phyloP scores from a whole-genome alignment of 352 stramenopile species.

The Globisporangium cederbergense region DNA sequence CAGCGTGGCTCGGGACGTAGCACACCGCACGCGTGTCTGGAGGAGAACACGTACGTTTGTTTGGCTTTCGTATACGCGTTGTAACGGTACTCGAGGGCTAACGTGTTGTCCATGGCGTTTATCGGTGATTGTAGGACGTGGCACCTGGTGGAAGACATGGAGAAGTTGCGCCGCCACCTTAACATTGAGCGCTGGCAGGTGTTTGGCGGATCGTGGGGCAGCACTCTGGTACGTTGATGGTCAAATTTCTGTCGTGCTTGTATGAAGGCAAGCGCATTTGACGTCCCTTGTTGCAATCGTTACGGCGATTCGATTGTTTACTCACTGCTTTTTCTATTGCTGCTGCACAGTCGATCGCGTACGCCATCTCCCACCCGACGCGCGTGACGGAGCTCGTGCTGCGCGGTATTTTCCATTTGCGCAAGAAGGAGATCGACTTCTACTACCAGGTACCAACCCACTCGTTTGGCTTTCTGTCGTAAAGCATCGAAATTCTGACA shows the following conservation, averaged over 20 bases:
- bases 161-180: slow-evolving; percentile 85
- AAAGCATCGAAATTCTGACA: not conserved
- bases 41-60: slow-evolving; percentile 81
- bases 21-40: slow-evolving; percentile 78
- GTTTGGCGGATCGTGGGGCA: slow-evolving; percentile 94
- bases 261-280: not conserved
- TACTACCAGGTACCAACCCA: slow-evolving; percentile 74
- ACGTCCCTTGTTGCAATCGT: no score
- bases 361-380: slow-evolving; percentile 87
- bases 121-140: slow-evolving; percentile 47
- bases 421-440: slow-evolving; percentile 90
- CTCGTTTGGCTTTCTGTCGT: not conserved
- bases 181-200: slow-evolving; percentile 91
- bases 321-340: no score
- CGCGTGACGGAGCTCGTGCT: slow-evolving; percentile 88
- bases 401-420: slow-evolving; percentile 91
- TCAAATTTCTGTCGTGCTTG: not conserved
- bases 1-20: slow-evolving; percentile 91
- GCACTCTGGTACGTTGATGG: slow-evolving; percentile 63
- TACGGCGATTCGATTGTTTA: no score
- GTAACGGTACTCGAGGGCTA: not conserved
- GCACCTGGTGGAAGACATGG: slow-evolving; percentile 92
- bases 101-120: not conserved
- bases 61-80: not conserved
- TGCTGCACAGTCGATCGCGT: slow-evolving; percentile 66